phyloP scores from a whole-genome alignment of 2,329 filamentous ascomycete genomes.

The Clonostachys chloroleuca region DNA sequence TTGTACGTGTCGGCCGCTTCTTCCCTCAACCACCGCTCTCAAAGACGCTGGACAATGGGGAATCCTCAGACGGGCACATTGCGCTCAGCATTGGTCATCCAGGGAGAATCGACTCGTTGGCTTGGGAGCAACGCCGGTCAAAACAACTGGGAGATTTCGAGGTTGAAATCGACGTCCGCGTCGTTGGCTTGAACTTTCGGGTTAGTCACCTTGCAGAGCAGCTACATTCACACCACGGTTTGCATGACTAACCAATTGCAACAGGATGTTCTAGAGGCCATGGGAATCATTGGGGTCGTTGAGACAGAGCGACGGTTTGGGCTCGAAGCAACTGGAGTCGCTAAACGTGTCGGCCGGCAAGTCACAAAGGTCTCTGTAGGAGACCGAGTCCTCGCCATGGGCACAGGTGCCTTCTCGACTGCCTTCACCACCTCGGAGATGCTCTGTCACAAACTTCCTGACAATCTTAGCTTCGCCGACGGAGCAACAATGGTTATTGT shows the following conservation, averaged over 20 bases:
- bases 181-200: constrained; percentile 23
- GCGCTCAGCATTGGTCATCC: background rate
- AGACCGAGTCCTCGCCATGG: background rate
- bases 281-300: background rate
- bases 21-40: background rate
- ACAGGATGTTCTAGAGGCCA: background rate
- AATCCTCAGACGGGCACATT: background rate
- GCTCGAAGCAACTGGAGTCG: background rate
- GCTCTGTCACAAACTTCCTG: constrained; percentile 17
- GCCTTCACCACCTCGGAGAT: too few species aligned
- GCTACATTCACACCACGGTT: background rate
- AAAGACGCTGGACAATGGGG: background rate
- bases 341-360: background rate
- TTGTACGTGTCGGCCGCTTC: background rate
- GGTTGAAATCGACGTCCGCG: constrained; percentile 18
- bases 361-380: background rate
- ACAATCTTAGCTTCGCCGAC: constrained; percentile 3
- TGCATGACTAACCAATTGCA: background rate
- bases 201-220: background rate
- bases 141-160: constrained; percentile 4
- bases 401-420: background rate
- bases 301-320: background rate
- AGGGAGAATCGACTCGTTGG: background rate
- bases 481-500: constrained; percentile 10
- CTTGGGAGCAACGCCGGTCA: background rate